phyloP scores from a whole-genome alignment of 2,329 filamentous ascomycete species.

The Trichoderma atroviride region DNA sequence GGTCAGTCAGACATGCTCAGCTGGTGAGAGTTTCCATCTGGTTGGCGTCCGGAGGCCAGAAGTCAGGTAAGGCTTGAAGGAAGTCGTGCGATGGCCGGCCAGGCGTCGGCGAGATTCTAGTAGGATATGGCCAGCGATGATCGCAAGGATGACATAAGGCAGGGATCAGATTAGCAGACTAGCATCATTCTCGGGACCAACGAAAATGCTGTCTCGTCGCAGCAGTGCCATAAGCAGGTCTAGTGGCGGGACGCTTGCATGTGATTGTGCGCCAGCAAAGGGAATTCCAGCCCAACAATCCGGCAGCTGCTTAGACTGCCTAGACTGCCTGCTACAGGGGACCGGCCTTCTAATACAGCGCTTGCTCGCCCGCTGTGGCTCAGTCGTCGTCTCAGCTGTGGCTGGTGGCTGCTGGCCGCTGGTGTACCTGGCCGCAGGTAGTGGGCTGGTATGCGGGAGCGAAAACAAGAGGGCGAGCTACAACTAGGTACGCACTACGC shows the following conservation, averaged over 20 bases:
- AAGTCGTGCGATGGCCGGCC: neutral
- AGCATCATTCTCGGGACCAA: neutral
- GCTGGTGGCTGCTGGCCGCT: slow-evolving; percentile 11
- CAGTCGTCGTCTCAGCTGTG: neutral
- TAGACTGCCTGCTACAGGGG: neutral
- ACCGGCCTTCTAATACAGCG: neutral
- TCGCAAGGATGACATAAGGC: slow-evolving; percentile 30
- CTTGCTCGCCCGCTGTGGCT: slow-evolving; percentile 13
- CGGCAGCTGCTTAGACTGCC: neutral
- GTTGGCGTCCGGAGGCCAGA: neutral
- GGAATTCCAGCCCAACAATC: neutral
- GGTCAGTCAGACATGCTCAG: neutral
- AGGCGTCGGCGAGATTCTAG: slow-evolving; percentile 8
- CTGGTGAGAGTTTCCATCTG: slow-evolving; percentile 6
- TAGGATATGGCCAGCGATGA: neutral
- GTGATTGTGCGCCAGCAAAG: slow-evolving; percentile 20
- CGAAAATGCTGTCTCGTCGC: neutral
- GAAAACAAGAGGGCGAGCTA: neutral
- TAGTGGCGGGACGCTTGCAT: slow-evolving; percentile 22
- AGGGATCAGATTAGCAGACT: neutral
- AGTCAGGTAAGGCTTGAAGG: slow-evolving; percentile 1
- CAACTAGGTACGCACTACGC: slow-evolving; percentile 3
- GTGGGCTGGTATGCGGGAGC: neutral
- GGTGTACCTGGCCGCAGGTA: neutral
- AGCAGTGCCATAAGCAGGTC: neutral